Evolutionary conservation across 257 asterid species (phyloP), one percentile per base, ranked within the genome.

Genomic region (Fraxinus excelsior): DNA sequence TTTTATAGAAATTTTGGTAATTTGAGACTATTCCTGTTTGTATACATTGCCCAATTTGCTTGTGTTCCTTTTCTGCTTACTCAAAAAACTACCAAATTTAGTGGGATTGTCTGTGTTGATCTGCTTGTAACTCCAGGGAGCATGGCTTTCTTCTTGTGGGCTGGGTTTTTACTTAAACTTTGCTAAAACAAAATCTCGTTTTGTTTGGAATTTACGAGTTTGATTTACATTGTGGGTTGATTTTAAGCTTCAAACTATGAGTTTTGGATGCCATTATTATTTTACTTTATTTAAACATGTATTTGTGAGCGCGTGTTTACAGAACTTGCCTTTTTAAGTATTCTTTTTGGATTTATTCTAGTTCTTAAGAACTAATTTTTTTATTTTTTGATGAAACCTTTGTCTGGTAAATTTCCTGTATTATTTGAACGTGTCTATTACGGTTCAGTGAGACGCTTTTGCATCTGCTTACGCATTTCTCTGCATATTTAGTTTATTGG

Each of bases 401-500:
- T 62, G 3, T 11, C 34, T 25, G 68, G 26, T 56, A n/a, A 28
- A n/a, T 56, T n/a, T 56, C 8, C 65, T 56, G 10, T 56, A 56
- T 56, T 56, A 12, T 42, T 42, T 13, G 18, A 42, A 42, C 5
- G 18, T 42, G 51, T 74, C 76, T 74, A 62, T 80, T 46, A 42
- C 70, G 67, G 51, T 70, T 49, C 74, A 68, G 72, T 79, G 74
- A 67, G 81, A 76, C 71, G 80, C 76, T 82, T 71, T 84, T 21
- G 66, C 9, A 62, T 62, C 68, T 62, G 68, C 18, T 26, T 8
- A 1, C 4, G 31, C 18, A 11, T 25, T 10, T 62, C 18, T 78
- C 76, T 11, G 44, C 51, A 70, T 38, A 49, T 37, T 73, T 66
- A 62, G 74, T 40, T n/a, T 56, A 56, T n/a, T 56, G 25, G 25